These are phyloP conservation scores for Nicotiana rustica DNA, from an alignment of 305 asterid species.

Conservation along the genomic window DNA sequence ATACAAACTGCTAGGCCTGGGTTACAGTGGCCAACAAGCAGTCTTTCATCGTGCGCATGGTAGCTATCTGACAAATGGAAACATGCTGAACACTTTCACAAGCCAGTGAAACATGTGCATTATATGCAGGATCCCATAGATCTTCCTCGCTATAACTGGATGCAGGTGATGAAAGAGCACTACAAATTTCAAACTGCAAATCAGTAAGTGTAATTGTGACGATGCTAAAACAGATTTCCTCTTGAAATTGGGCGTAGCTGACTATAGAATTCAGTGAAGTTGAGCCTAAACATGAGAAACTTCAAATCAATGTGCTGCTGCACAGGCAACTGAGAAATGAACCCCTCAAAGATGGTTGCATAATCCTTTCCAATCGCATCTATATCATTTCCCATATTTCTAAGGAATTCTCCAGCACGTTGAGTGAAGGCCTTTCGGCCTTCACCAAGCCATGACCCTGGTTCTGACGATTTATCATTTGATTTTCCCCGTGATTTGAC, in stretches of 20 bases:
- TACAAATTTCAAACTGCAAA: neutral
- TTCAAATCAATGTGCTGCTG: slow-evolving; percentile 91
- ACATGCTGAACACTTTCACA: slow-evolving; percentile 18
- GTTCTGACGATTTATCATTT: slow-evolving; percentile 62
- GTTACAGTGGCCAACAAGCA: neutral
- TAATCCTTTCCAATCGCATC: slow-evolving; percentile 84
- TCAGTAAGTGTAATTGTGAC: neutral
- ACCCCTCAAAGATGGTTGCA: slow-evolving; percentile 82
- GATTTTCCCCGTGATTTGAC: slow-evolving; percentile 58
- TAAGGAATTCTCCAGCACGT: slow-evolving; percentile 87
- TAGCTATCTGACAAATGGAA: slow-evolving; percentile 1
- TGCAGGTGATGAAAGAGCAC: neutral
- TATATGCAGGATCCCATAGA: neutral
- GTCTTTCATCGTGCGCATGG: slow-evolving; percentile 19
- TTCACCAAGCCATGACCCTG: slow-evolving; percentile 88
- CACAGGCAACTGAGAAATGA: slow-evolving; percentile 85
- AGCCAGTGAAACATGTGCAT: neutral
- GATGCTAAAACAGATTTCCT: slow-evolving; percentile 60
- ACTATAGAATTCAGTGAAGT: slow-evolving; percentile 93
- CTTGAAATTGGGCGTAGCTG: slow-evolving; percentile 57
- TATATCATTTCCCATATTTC: slow-evolving; percentile 75
- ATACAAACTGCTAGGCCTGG: slow-evolving; percentile 28
- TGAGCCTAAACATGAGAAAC: slow-evolving; percentile 92
- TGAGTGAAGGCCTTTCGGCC: slow-evolving; percentile 89
- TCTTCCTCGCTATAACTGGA: neutral